Conservation (phyloP, 495 filamentous ascomycete genomes). For the Trichoderma erinaceum region DNA sequence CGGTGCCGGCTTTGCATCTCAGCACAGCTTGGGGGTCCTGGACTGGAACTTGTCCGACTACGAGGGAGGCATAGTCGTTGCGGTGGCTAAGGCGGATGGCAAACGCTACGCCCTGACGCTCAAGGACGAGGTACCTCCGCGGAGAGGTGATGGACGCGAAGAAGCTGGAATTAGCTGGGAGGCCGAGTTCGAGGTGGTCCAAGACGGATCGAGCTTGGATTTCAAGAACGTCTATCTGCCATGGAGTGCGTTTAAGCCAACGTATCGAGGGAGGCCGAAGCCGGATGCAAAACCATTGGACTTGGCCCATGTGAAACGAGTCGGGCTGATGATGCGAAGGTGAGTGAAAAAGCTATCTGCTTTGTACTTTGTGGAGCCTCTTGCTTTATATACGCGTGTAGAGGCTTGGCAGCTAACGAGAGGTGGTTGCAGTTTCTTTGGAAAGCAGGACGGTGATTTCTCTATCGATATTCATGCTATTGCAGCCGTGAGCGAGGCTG, state of each 20-base stretch:
- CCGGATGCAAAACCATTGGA: conserved; percentile 52
- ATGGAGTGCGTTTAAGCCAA: conserved; percentile 61
- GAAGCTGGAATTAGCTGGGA: conserved; percentile 55
- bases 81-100: conserved; percentile 22
- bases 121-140: conserved; percentile 57
- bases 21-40: conserved; percentile 52
- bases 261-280: conserved; percentile 62
- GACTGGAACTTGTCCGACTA: conserved; percentile 52
- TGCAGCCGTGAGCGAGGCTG: conserved; percentile 18
- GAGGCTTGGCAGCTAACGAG: not conserved
- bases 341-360: conserved; percentile 29
- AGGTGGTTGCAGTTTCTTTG: conserved; percentile 57
- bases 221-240: conserved; percentile 37
- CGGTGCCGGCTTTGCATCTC: conserved; percentile 76
- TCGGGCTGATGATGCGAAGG: conserved; percentile 77
- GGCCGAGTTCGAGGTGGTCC: conserved; percentile 40
- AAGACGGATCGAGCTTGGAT: conserved; percentile 4
- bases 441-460: conserved; percentile 65
- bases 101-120: conserved; percentile 67
- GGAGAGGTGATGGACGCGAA: conserved; percentile 54
- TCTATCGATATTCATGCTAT: conserved; percentile 42
- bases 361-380: not conserved
- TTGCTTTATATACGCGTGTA: not conserved
- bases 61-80: conserved; percentile 32
- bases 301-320: conserved; percentile 50